A percentile compares a stretch with the other conserved stretches of the same genome.
Evolutionary conservation across 2,329 filamentous ascomycete species (phyloP).

Genomic region (Aspergillus novofumigatus): DNA sequence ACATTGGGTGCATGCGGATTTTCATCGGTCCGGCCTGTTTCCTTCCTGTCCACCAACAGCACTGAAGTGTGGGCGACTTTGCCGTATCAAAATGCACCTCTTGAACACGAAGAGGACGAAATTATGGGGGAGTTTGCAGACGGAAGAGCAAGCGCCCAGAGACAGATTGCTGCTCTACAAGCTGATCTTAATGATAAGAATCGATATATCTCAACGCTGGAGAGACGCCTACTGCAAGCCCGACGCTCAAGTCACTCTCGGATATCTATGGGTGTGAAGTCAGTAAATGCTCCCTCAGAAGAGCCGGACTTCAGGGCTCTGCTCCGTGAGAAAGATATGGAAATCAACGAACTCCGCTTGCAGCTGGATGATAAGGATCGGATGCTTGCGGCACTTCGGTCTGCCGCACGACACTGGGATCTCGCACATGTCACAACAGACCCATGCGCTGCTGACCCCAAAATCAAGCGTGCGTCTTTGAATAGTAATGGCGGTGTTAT

Average conservation of each 20-base stretch:
- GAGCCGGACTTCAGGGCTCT: slow-evolving; percentile 69
- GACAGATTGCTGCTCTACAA: slow-evolving; percentile 89
- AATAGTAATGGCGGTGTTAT: slow-evolving; percentile 28
- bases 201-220: slow-evolving; percentile 88
- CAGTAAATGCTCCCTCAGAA: slow-evolving; percentile 68
- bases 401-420: slow-evolving; percentile 79
- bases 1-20: slow-evolving; percentile 44
- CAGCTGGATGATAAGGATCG: slow-evolving; percentile 91
- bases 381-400: slow-evolving; percentile 84
- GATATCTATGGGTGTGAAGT: slow-evolving; percentile 68
- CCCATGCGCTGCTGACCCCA: slow-evolving; percentile 27
- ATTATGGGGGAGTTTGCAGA: slow-evolving; percentile 79
- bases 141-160: slow-evolving; percentile 72
- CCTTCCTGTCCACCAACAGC: slow-evolving; percentile 58
- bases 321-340: slow-evolving; percentile 82
- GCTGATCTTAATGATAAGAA: slow-evolving; percentile 96
- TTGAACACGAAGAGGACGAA: slow-evolving; percentile 58
- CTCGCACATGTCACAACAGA: slow-evolving; percentile 60
- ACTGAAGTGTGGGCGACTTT: slow-evolving; percentile 29
- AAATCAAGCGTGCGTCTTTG: slow-evolving; percentile 24
- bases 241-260: slow-evolving; percentile 84
- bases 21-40: slow-evolving; percentile 60
- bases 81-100: slow-evolving; percentile 28
- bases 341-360: slow-evolving; percentile 86
- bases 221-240: slow-evolving; percentile 87